Base-by-base conservation (phyloP, 208 protist species). In the Angomonas deanei region DNA sequence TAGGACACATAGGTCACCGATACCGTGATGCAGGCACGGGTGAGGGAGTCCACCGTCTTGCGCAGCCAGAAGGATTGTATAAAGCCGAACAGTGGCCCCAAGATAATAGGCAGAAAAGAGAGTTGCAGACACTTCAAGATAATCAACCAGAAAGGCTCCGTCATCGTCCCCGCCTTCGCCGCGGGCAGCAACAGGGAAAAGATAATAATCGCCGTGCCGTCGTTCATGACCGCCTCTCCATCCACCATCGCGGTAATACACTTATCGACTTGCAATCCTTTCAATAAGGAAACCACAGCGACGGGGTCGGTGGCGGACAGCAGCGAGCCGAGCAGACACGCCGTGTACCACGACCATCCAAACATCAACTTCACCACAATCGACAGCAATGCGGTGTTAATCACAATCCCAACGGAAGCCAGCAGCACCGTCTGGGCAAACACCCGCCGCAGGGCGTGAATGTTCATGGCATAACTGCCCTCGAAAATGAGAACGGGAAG, bases 231-330 rank as follows among this genome's bases (percentile, higher is more conserved):
- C 17, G 86, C 69, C 70, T 96, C 91, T 42, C 86, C 88, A 56
- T 94, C 88, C 61, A 96, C 75, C 71, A 96, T 68, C 31, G 87
- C 86, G 6, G 80, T 92, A 31, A 94, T 71, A 42, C 64, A 69
- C 58, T 85, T 88, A 42, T 91, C 70, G 34, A 89, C 84, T 36
- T 83, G 80, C 59, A 96, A 66, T 19, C 82, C 83, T 64, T 93
- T 91, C 30, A 96, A 74, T 53, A 94, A 70, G 50, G 88, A 71
- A 1, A 96, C 88, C 26, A 94, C 88, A 48, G 91, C 88, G 15
- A 96, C 88, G n/a, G 91, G 91, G 71, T 96, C 91, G 0, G 88
- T 96, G 27, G 91, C 91, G 39, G 82, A 91, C 21, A 94, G 79
- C 24, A 94, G 72, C 5, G 88, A 85, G 27, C 91, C 91, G 4